Base-by-base conservation (phyloP, 768 basidiomycete genomes). In the Pholiota molesta region DNA sequence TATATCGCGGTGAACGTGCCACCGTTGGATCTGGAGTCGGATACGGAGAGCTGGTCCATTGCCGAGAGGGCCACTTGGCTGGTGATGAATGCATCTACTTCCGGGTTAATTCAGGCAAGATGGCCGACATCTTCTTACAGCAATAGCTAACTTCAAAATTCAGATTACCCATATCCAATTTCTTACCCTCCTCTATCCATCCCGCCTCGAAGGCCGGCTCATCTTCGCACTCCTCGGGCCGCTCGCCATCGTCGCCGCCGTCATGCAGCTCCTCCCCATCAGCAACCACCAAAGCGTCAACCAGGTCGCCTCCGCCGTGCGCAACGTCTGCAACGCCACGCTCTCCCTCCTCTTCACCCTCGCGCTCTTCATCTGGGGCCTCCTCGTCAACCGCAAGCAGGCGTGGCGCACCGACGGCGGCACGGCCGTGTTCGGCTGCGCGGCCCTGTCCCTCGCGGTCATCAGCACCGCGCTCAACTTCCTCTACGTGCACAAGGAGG, bases 161-260 rank as follows among this genome's bases (percentile, higher is more conserved):
- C 70, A 98, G 94, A 91, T 95, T 54, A 97, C 97, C 0, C 96
- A 99, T 72, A 97, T 99, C 54, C 97, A 99, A 74, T 98, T 99
- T 74, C 81, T 99, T 57, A 97, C 97, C 7, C 83, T 99, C 11
- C 81, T 99, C 10, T 99, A 93, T 73, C 97, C 97, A 7, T 98
- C 97, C 21, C 79, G 84, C 26, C 83, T 97, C 23, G 97, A 99
- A 77, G 90, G 87, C 3, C 79, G 89, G 35, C 84, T 99, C 40
- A 94, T 99, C 52, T 90, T 94, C 69, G 77, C 85, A 44, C 81
- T 98, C 10, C 85, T 99, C 17, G 94, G 90, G 4, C 97, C 97
- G 0, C 82, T 99, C 19, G 95, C 95, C 3, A 75, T 98, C 63
- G 81, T 90, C 1, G 89, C 95, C 0, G 91, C 94, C 0, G 79